Conservation (phyloP, 768 basidiomycete genomes). For the Xerocomus potaroensis region DNA sequence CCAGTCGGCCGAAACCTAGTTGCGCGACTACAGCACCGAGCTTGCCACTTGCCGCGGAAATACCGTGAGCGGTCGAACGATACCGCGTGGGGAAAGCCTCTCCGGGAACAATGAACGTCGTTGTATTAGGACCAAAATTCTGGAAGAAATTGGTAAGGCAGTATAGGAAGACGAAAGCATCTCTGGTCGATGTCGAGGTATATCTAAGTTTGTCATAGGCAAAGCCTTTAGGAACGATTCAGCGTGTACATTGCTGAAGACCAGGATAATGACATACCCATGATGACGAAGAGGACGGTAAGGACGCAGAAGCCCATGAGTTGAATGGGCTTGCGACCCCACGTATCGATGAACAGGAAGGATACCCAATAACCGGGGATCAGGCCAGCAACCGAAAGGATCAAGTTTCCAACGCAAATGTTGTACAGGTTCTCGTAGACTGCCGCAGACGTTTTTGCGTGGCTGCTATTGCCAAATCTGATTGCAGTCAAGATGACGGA, state of each 20-base stretch:
- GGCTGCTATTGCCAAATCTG: conserved; percentile 47
- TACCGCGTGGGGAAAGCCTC: conserved; percentile 88
- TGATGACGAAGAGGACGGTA: conserved; percentile 59
- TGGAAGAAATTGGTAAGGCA: conserved; percentile 89
- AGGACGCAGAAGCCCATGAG: conserved; percentile 71
- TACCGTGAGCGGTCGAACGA: conserved; percentile 80
- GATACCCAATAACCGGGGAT: conserved; percentile 69
- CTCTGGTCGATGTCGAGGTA: conserved; percentile 36
- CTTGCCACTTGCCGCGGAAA: conserved; percentile 80
- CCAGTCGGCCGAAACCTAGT: conserved; percentile 66
- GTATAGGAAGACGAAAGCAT: conserved; percentile 78
- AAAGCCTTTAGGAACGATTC: conserved; percentile 45
- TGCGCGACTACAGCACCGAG: conserved; percentile 79
- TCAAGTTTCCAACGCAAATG: conserved; percentile 68
- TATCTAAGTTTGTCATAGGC: conserved; percentile 57
- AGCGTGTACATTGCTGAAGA: background rate
- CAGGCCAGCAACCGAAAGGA: conserved; percentile 72
- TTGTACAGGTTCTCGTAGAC: conserved; percentile 61
- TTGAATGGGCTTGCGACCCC: conserved; percentile 83
- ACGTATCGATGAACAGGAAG: conserved; percentile 63
- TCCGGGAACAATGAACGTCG: conserved; percentile 77
- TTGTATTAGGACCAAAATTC: conserved; percentile 81
- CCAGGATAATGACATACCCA: conserved; percentile 45
- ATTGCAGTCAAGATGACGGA: conserved; percentile 71
- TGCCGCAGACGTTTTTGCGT: conserved; percentile 27